Evolutionary conservation across 2,329 filamentous ascomycete species (phyloP), one percentile per base, ranked within the genome.

Genomic region (Trichoderma lentiforme): DNA sequence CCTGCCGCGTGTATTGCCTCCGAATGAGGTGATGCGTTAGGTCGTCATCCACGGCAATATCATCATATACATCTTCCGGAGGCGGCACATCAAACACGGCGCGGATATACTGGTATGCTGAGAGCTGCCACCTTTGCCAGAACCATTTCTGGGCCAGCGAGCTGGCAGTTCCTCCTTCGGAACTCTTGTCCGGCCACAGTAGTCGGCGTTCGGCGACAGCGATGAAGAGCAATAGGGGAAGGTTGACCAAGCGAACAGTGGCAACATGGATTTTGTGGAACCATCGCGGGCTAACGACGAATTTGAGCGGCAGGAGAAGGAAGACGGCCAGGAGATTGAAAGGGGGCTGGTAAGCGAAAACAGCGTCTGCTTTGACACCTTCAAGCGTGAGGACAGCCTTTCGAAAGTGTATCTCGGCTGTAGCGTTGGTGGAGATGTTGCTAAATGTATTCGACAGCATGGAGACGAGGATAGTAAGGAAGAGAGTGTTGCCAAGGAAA

Each of bases 191-290:
- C 60, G 78, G 81, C 91, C 92, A 93, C 18, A 95, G 86, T 11
- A 89, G 84, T 6, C 88, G 87, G 65, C 93, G 89, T 80, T 97
- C 93, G 73, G 90, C 87, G 24, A 90, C 82, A 21, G 90, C 89
- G 73, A 97, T 92, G 73, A 91, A 76, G 4, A 95, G 85, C 2
- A 97, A 85, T 6, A 95, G 83, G 0, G 93, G 93, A 3, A 92
- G 85, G 80, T 96, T 96, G 76, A 95, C 86, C 9, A 90, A 82
- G 47, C 93, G 90, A 26, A 96, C 91, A 11, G 89, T 88, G 72
- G 90, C 89, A 71, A 97, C 93, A 78, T 97, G 94, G 77, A 95
- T 92, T 82, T 95, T 96, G 84, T 97, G 93, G 79, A 96, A 96
- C 93, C 93, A 95, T 58, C 93, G 90, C 0, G 92, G 89, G n/a